phyloP scores from a whole-genome alignment of 768 basidiomycete genomes.

The Udeniomyces megalosporus region DNA sequence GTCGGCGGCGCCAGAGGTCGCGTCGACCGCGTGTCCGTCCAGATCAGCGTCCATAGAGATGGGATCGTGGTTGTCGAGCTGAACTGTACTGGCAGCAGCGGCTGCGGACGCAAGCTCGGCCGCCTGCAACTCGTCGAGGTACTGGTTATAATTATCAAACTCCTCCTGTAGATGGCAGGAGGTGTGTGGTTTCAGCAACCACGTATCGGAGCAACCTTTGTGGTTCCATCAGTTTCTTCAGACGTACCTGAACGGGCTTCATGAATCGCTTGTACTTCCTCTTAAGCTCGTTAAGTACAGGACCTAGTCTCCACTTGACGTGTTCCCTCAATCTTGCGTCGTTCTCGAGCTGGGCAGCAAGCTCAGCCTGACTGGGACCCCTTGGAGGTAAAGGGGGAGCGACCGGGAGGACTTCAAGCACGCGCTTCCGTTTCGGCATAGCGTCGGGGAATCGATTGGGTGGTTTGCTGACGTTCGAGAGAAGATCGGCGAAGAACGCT shows the following conservation, averaged over 20 bases:
- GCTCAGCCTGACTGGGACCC: slow-evolving; percentile 60
- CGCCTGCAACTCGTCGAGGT: slow-evolving; percentile 18
- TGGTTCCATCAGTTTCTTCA: too few species aligned
- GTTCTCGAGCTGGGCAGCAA: slow-evolving; percentile 63
- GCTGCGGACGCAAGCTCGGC: slow-evolving; percentile 15
- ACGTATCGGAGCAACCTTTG: too few species aligned
- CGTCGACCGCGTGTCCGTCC: not conserved
- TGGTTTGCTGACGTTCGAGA: slow-evolving; percentile 52
- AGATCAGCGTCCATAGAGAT: not conserved
- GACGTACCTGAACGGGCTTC: slow-evolving; percentile 52
- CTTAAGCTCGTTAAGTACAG: slow-evolving; percentile 73
- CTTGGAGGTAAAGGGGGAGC: slow-evolving; percentile 82
- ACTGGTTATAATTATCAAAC: slow-evolving; percentile 38
- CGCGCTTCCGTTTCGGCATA: slow-evolving; percentile 59
- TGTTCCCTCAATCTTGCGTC: slow-evolving; percentile 63
- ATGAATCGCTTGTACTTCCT: slow-evolving; percentile 83
- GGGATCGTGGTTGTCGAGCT: not conserved
- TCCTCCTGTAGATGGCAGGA: too few species aligned
- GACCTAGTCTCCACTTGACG: slow-evolving; percentile 78
- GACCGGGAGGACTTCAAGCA: slow-evolving; percentile 68
- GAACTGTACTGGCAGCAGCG: not conserved
- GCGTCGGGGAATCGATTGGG: slow-evolving; percentile 85
- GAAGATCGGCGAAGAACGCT: slow-evolving; percentile 58
- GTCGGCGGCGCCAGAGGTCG: not conserved
- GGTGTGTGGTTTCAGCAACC: too few species aligned